Percentiles rank a stretch among this genome's conserved stretches.
phyloP scores from a whole-genome alignment of 257 asterid genomes.

The Solanum sitiens region DNA sequence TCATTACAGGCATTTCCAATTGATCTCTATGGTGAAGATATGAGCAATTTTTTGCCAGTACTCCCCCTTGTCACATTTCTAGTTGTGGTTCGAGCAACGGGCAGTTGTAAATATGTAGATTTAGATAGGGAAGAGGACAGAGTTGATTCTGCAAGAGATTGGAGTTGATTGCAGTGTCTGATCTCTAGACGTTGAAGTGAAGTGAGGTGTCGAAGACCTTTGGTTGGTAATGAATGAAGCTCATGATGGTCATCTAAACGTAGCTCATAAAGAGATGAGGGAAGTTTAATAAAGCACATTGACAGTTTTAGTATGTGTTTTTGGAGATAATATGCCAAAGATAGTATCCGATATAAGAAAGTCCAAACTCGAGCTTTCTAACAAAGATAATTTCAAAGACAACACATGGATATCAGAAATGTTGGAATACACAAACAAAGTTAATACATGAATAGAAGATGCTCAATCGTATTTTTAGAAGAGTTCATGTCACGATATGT shows the following conservation, averaged over 20 bases:
- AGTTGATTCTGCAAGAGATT: neutral
- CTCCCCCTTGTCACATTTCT: too few relatives aligned
- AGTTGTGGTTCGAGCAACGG: neutral
- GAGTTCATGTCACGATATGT: neutral
- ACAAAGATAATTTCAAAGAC: neutral
- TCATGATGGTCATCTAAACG: rapidly evolving
- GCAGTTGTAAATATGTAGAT: neutral
- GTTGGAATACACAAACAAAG: neutral
- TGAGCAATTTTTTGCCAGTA: too few relatives aligned
- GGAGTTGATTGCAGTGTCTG: neutral
- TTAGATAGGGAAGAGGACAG: neutral
- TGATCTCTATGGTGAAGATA: too few relatives aligned
- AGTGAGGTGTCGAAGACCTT: neutral
- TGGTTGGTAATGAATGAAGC: neutral
- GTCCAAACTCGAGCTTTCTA: neutral
- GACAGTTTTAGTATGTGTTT: too few relatives aligned
- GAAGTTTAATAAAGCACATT: neutral
- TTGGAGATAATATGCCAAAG: too few relatives aligned
- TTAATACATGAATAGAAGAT: neutral
- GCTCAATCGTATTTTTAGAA: neutral
- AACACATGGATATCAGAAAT: neutral
- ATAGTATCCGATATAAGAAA: neutral
- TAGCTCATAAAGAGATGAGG: neutral
- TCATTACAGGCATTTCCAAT: too few relatives aligned
- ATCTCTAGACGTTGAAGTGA: neutral